Conservation (phyloP, 805 yeast species). For the Hanseniaspora taiwanica region DNA sequence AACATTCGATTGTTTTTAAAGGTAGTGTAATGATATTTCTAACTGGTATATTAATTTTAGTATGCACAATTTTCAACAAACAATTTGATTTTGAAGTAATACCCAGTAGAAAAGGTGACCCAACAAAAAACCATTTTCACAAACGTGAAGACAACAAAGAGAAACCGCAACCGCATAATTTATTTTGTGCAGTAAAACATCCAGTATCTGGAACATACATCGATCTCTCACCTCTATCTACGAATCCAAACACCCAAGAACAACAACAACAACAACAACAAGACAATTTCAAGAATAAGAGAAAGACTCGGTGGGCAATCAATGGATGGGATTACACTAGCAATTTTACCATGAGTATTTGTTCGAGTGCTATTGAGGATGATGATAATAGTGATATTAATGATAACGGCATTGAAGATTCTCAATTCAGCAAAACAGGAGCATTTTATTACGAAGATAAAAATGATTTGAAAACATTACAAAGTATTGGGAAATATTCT, state of each 20-base stretch:
- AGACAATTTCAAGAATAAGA: constrained; percentile 5
- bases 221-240: constrained; percentile 20
- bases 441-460: constrained; percentile 39
- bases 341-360: constrained; percentile 66
- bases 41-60: no score
- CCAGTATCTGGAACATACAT: constrained; percentile 20
- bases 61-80: background rate
- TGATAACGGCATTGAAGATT: constrained; percentile 14
- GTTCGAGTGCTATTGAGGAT: constrained; percentile 38
- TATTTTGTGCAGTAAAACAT: constrained; percentile 22
- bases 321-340: constrained; percentile 55
- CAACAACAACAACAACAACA: constrained; percentile 1
- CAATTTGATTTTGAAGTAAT: background rate
- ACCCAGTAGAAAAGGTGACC: no score
- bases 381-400: constrained; percentile 13
- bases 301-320: constrained; percentile 39
- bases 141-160: background rate
- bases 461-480: constrained; percentile 15
- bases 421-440: constrained; percentile 31
- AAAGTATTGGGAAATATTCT: constrained; percentile 48
- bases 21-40: no score
- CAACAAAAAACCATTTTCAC: background rate
- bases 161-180: no score
- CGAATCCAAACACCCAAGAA: constrained; percentile 15
- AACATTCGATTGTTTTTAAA: no score